phyloP scores from a whole-genome alignment of 1,139 yeast species.

The Scheffersomyces parashehatae region DNA sequence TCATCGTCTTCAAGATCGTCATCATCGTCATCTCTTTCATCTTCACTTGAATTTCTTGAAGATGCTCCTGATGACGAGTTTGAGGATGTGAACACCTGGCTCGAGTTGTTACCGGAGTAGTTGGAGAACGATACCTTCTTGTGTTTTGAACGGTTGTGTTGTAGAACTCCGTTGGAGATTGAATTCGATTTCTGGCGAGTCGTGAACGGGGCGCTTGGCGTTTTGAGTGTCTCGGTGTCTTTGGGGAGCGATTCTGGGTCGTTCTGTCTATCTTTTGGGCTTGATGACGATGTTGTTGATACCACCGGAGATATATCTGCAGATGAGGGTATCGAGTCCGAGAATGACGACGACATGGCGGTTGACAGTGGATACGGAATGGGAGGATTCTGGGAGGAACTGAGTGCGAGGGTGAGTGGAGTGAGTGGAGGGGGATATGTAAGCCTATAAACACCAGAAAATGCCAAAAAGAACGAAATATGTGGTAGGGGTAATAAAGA shows the following conservation, averaged over 20 bases:
- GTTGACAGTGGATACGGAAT: not conserved
- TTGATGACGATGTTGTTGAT: not conserved
- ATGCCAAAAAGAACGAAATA: too few species aligned
- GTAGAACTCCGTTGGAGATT: conserved; percentile 23
- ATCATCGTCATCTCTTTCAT: conserved; percentile 11
- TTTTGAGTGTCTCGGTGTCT: not conserved
- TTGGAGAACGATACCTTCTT: conserved; percentile 20
- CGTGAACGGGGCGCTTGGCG: not conserved
- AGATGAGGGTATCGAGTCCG: not conserved
- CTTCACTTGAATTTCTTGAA: conserved; percentile 16
- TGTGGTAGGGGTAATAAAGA: too few species aligned
- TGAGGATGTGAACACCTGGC: conserved; percentile 10
- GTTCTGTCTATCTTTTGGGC: not conserved
- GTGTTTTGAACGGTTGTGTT: conserved; percentile 15
- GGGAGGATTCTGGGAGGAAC: not conserved
- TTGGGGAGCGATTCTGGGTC: not conserved
- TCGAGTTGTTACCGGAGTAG: conserved; percentile 10
- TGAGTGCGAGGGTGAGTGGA: too few species aligned
- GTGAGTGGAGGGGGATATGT: too few species aligned
- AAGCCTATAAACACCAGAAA: too few species aligned
- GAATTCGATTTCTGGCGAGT: conserved; percentile 16
- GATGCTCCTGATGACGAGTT: conserved; percentile 10
- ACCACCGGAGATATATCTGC: not conserved
- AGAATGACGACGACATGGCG: not conserved
- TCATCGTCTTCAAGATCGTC: conserved; percentile 2